Base-by-base conservation (phyloP, 257 asterid genomes). In the Solanum ossicruentum region DNA sequence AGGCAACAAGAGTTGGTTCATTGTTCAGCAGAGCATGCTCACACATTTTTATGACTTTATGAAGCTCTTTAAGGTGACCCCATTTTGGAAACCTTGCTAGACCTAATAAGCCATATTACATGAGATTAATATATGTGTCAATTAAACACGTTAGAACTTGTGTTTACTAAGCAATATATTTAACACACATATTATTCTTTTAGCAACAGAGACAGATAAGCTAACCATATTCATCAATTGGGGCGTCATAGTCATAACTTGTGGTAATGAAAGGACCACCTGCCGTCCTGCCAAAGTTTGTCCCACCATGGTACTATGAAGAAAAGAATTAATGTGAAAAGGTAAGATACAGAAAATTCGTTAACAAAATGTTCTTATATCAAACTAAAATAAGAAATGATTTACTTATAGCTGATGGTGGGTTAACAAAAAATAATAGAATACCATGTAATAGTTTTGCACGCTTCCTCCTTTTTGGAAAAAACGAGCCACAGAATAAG, bases 261-360 rank as follows among this genome's bases (percentile, higher is more conserved):
- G 98, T 95, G 86, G 98, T 93, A 83, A 95, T 95, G 90, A 94
- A 94, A 61, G 99, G 99, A 63, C 99, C 99, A 87, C 99, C 99
- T 75, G 98, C 86, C 82, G 97, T 94, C 88, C 99, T 97, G 82
- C 98, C 98, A 90, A 95, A 95, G 92, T 95, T 95, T 57, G 99
- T 95, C 51, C 99, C 99, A 23, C 99, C 99, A 88, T 95, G 99
- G 91, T 94, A 95, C 99, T 95, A 86, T 57, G 81, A 85, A 21
- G 56, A 61, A 73, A 39, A 39, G 45, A 47, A n/a, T 32, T 8
- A 57, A 83, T 67, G 73, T 73, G 60, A 82, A 83, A 47, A 60
- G 45, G 57, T 6, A 39, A 18, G 32, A 36, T 45, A 47, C 0
- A n/a, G 32, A 18, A 83, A 83, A 52, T 54, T 36, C 56, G 26